Conservation (phyloP, 345 rosid genomes). For the Orychophragmus violaceus region DNA sequence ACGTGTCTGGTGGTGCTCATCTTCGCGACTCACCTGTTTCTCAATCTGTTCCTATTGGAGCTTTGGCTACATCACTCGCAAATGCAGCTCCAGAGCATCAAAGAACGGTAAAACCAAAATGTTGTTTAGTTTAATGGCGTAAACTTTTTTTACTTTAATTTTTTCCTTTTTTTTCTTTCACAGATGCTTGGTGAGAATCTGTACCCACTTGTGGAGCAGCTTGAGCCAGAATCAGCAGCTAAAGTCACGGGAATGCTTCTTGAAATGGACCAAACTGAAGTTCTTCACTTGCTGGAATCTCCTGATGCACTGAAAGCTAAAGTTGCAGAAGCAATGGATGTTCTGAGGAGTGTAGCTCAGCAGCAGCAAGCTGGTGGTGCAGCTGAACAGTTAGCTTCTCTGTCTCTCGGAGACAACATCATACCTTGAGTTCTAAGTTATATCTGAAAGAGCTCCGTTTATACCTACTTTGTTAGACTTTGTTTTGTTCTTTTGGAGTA, state of each 20-base stretch:
- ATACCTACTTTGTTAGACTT: not conserved
- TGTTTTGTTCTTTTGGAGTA: not conserved
- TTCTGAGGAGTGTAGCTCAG: constrained; percentile 42
- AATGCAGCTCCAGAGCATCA: constrained; percentile 83
- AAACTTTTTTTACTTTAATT: not conserved
- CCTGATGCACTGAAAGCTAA: constrained; percentile 54
- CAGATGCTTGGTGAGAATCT: constrained; percentile 61
- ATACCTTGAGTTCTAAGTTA: constrained; percentile 34
- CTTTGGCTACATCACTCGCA: constrained; percentile 85
- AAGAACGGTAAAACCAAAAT: constrained; percentile 54
- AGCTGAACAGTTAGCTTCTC: constrained; percentile 51
- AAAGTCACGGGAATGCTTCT: constrained; percentile 61
- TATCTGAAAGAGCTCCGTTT: no score
- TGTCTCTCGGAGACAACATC: constrained; percentile 48
- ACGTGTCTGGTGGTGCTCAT: constrained; percentile 55
- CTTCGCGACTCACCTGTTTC: constrained; percentile 53
- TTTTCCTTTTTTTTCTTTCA: not conserved
- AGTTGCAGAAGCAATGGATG: constrained; percentile 56
- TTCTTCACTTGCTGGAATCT: constrained; percentile 56
- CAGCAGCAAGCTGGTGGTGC: constrained; percentile 45
- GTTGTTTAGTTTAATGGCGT: not conserved
- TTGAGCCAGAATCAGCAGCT: constrained; percentile 42
- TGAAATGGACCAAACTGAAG: constrained; percentile 62
- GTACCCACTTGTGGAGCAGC: constrained; percentile 58
- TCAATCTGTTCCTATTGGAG: constrained; percentile 73